Evolutionary conservation across 352 stramenopile species (phyloP).

Genomic region (Phytophthora sp.): DNA sequence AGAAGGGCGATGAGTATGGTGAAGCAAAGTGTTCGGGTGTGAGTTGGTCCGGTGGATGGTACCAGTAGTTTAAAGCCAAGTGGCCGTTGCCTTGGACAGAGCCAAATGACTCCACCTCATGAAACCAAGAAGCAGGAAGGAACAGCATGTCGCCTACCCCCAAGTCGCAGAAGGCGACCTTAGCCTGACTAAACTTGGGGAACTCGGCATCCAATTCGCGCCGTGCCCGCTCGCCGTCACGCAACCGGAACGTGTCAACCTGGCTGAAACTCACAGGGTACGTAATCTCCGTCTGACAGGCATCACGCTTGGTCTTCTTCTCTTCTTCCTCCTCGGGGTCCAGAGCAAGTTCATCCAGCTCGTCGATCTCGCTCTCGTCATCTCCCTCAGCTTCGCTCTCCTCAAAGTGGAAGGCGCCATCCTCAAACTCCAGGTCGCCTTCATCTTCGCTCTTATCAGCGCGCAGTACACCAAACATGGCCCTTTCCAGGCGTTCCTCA

Average conservation of each 20-base stretch:
- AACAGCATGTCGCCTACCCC: conserved; percentile 96
- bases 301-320: conserved; percentile 38
- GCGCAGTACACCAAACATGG: conserved; percentile 81
- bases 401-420: conserved; percentile 52
- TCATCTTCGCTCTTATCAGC: conserved; percentile 56
- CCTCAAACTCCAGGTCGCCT: conserved; percentile 60
- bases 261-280: conserved; percentile 81
- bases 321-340: conserved; percentile 48
- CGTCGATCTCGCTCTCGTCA: conserved; percentile 46
- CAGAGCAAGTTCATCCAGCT: conserved; percentile 58
- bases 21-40: conserved; percentile 45
- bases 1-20: conserved; percentile 86
- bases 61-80: conserved; percentile 91
- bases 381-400: conserved; percentile 70
- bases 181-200: conserved; percentile 61
- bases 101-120: conserved; percentile 93
- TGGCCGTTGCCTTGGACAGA: conserved; percentile 60
- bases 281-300: conserved; percentile 60
- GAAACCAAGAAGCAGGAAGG: conserved; percentile 97
- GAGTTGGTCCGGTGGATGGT: conserved; percentile 79
- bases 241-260: conserved; percentile 62
- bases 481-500: conserved; percentile 68
- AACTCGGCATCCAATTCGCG: conserved; percentile 57
- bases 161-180: conserved; percentile 78
- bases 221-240: conserved; percentile 31